Evolutionary conservation across 2,329 filamentous ascomycete genomes (phyloP), one percentile per base, ranked within the genome.

Genomic region (Xylaria sp.): DNA sequence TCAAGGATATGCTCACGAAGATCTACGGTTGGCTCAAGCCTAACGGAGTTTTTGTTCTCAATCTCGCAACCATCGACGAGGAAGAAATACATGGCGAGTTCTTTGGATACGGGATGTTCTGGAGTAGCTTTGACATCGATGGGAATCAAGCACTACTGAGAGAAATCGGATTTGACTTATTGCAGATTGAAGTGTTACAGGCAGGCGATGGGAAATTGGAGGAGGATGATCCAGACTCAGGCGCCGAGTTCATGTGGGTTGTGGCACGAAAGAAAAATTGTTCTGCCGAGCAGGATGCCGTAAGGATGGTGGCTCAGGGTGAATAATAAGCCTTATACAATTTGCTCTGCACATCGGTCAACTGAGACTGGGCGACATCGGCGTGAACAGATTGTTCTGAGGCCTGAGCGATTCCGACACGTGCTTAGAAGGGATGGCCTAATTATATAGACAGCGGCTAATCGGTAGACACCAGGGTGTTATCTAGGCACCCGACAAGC

Each of bases 61-160:
- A 60, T 25, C 57, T 60, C 9, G 57, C 57, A 31, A 49, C 41
- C 41, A 23, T 60, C 57, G 23, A 60, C 57, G 57, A 60, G 57
- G 57, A 60, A 60, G 57, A 60, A 23, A 60, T 60, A 23, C 57
- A 60, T 49, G 57, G 57, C 57, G 57, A 60, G 15, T 60, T 60
- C 41, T 60, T 60, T 3, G 57, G 57, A n/a, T 60, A 60, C 15
- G 57, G 57, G 31, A 60, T 60, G 57, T 60, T 60, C 57, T 60
- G 57, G 57, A 60, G 57, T 36, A 60, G 57, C 57, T 60, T 31
- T 49, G 57, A 60, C 57, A 15, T 60, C 41, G 41, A 60, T n/a
- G 57, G 41, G 57, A 60, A 36, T 49, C 57, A 49, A 33, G 57
- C 57, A 23, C 41, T 60, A 23, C 57, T 60, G 13, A 33, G 41